Conservation (phyloP, 192 early-diverging fungal species). For the Coemansia brasiliensis region DNA sequence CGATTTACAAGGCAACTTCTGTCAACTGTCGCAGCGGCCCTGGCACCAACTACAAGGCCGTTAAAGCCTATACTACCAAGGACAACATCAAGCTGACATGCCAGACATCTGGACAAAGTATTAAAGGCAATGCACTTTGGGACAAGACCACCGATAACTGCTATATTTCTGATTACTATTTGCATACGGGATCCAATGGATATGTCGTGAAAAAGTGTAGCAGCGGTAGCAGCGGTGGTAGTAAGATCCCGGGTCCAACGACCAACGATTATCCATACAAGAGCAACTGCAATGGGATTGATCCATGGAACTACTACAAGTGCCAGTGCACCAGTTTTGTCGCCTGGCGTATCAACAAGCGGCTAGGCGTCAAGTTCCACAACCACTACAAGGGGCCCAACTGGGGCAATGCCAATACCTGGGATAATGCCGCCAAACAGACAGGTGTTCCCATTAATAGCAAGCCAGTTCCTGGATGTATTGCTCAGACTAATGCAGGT, state of each 20-base stretch:
- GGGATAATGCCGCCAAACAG: slow-evolving; percentile 16
- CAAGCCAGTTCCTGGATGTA: slow-evolving; percentile 18
- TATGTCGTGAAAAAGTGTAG: slow-evolving; percentile 26
- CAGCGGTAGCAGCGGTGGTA: slow-evolving; percentile 15
- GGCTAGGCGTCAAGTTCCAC: slow-evolving; percentile 41
- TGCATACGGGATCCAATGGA: slow-evolving; percentile 35
- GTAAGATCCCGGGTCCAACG: slow-evolving; percentile 32
- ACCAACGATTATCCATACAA: slow-evolving; percentile 48
- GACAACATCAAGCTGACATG: slow-evolving; percentile 18
- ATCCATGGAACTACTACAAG: slow-evolving; percentile 39
- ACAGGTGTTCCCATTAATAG: slow-evolving; percentile 24
- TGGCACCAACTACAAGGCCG: slow-evolving; percentile 5
- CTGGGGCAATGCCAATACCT: slow-evolving; percentile 27
- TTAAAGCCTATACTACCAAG: not conserved
- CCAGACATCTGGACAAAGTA: slow-evolving; percentile 27
- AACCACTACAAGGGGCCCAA: slow-evolving; percentile 42
- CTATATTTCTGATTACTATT: slow-evolving; percentile 54
- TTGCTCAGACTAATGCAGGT: slow-evolving; percentile 30
- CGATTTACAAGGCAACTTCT: slow-evolving; percentile 1
- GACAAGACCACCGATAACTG: slow-evolving; percentile 48
- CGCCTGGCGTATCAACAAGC: slow-evolving; percentile 50
- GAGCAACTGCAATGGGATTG: slow-evolving; percentile 20
- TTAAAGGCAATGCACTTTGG: slow-evolving; percentile 42
- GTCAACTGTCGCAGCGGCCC: slow-evolving; percentile 23
- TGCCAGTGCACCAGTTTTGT: slow-evolving; percentile 52